Percentiles rank a stretch among this genome's conserved stretches.
Evolutionary conservation across 164 flowering plant genomes (phyloP).

Genomic region (Tetrastigma voinierianum): DNA sequence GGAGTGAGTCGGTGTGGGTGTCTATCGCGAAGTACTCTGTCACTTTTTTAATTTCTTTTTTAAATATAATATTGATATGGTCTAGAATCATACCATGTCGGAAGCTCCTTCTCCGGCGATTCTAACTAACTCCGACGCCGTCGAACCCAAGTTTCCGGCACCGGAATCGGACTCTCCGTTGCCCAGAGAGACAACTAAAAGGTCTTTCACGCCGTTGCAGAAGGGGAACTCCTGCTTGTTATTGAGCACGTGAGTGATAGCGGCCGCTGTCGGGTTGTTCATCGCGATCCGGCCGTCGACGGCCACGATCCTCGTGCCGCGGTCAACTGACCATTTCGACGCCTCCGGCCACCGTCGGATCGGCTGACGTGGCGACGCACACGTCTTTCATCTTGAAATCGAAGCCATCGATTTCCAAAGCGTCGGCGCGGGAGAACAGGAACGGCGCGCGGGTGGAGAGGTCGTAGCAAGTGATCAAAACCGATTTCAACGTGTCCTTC

Average conservation of each 20-base stretch:
- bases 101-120: conserved; percentile 65
- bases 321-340: conserved; percentile 52
- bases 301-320: conserved; percentile 41
- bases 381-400: conserved; percentile 60
- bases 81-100: conserved; percentile 40
- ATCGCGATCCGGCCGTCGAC: conserved; percentile 53
- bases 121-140: conserved; percentile 25
- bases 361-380: conserved; percentile 53
- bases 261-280: conserved; percentile 73
- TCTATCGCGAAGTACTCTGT: not conserved
- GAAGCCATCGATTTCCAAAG: conserved; percentile 58
- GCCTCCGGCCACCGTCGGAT: conserved; percentile 26
- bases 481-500: conserved; percentile 60
- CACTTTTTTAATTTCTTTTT: not conserved
- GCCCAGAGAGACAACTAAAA: conserved; percentile 55
- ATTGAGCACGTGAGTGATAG: conserved; percentile 69
- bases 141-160: conserved; percentile 7
- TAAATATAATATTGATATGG: not conserved
- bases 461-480: conserved; percentile 65
- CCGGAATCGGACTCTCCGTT: conserved; percentile 45
- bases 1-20: no score
- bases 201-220: conserved; percentile 51
- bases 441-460: conserved; percentile 49
- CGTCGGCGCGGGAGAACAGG: conserved; percentile 71
- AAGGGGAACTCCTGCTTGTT: conserved; percentile 71